phyloP scores from a whole-genome alignment of 2,329 filamentous ascomycete genomes.

The Pseudopyricularia javanii region DNA sequence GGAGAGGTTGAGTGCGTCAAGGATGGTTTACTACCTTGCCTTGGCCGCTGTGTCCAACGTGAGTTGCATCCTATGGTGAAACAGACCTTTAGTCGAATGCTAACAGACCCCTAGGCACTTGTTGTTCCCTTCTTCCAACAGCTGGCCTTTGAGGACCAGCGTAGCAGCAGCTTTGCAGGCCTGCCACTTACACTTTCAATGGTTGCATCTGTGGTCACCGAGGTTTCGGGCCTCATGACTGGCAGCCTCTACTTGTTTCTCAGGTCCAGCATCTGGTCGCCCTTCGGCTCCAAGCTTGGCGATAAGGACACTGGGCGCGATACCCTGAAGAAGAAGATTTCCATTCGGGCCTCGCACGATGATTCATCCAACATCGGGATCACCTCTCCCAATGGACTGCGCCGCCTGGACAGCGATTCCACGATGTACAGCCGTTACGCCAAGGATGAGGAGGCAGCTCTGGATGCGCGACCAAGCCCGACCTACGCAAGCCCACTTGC shows the following conservation, averaged over 20 bases:
- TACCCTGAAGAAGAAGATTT: constrained; percentile 28
- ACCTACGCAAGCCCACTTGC: constrained; percentile 5
- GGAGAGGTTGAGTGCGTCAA: constrained; percentile 51
- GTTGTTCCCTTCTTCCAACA: constrained; percentile 53
- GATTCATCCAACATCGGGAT: constrained; percentile 20
- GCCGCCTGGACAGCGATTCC: constrained; percentile 20
- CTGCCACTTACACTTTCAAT: constrained; percentile 42
- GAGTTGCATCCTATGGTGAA: constrained; percentile 16
- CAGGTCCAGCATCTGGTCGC: constrained; percentile 46
- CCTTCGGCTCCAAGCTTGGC: constrained; percentile 33
- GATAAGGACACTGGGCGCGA: constrained; percentile 23
- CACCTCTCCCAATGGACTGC: constrained; percentile 17
- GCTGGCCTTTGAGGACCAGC: constrained; percentile 29
- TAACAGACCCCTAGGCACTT: constrained; percentile 28
- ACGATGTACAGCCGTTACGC: constrained; percentile 14
- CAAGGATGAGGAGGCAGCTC: constrained; percentile 18
- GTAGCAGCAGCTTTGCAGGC: constrained; percentile 22
- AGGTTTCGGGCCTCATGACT: constrained; percentile 52
- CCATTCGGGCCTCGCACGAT: constrained; percentile 25
- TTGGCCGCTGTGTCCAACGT: constrained; percentile 46
- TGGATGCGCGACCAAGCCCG: constrained; percentile 8
- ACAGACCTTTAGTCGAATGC: constrained; percentile 3
- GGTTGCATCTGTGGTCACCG: constrained; percentile 53
- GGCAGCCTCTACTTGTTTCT: constrained; percentile 56
- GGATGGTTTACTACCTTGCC: constrained; percentile 57